Evolutionary conservation across 1,284 basidiomycete species (phyloP).

Genomic region (Gymnopus androsaceus): DNA sequence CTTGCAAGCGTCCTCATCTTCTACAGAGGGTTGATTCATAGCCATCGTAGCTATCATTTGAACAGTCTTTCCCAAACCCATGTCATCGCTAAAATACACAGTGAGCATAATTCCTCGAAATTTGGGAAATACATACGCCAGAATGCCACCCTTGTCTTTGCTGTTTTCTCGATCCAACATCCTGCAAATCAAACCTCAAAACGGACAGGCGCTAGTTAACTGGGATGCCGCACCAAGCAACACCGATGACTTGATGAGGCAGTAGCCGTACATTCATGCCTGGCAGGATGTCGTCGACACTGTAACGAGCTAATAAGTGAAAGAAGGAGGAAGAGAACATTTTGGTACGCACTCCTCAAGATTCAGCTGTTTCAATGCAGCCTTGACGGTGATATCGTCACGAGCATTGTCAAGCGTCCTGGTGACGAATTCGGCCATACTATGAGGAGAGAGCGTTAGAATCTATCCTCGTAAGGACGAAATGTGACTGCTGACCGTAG

Average conservation of each 20-base stretch:
- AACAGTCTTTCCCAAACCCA: slow-evolving; percentile 83
- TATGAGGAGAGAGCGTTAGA: slow-evolving; percentile 23
- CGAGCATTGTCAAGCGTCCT: slow-evolving; percentile 55
- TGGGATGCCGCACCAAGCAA: slow-evolving; percentile 53
- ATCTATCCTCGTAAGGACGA: too few species aligned
- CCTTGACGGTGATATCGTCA: slow-evolving; percentile 50
- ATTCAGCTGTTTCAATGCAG: slow-evolving; percentile 51
- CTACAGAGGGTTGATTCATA: slow-evolving; percentile 50
- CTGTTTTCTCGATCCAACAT: slow-evolving; percentile 61
- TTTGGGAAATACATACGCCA: slow-evolving; percentile 53
- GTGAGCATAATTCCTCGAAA: slow-evolving; percentile 9
- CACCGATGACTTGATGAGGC: slow-evolving; percentile 73
- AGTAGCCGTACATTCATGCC: slow-evolving; percentile 68
- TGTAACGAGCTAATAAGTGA: slow-evolving; percentile 25
- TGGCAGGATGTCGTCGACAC: slow-evolving; percentile 54
- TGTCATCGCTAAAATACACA: slow-evolving; percentile 67
- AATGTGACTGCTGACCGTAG: slow-evolving; percentile 32
- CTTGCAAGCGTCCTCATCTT: slow-evolving; percentile 39
- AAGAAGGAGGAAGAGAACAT: not conserved
- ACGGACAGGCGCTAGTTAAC: slow-evolving; percentile 18
- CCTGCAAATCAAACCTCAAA: slow-evolving; percentile 39
- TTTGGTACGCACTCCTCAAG: slow-evolving; percentile 44
- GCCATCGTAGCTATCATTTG: slow-evolving; percentile 77
- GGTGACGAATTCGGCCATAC: slow-evolving; percentile 62
- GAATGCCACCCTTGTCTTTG: slow-evolving; percentile 65